Conservation (phyloP, 202 grass and related monocot genomes). For the Brachypodium distachyon region DNA sequence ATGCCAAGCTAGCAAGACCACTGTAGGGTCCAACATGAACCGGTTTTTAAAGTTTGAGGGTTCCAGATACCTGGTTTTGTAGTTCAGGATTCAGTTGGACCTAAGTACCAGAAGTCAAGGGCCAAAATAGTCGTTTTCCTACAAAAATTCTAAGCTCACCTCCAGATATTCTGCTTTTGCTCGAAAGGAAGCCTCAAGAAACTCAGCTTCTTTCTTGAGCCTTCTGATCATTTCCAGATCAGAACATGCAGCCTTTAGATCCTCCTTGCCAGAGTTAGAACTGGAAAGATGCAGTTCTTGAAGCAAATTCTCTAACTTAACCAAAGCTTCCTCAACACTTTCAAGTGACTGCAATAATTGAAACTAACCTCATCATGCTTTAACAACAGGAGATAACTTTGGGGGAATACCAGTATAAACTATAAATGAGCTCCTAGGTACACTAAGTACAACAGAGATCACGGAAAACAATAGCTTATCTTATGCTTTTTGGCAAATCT, state of each 20-base stretch:
- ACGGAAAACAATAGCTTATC: background rate
- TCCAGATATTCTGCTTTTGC: conserved; percentile 77
- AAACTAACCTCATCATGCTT: conserved; percentile 18
- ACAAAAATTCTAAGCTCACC: conserved; percentile 34
- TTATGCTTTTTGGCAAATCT: background rate
- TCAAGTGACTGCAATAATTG: conserved; percentile 77
- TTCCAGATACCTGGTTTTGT: too few species aligned
- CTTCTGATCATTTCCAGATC: conserved; percentile 96
- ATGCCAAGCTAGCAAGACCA: too few species aligned
- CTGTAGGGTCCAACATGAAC: too few species aligned
- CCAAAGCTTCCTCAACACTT: conserved; percentile 92
- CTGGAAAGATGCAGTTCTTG: conserved; percentile 90
- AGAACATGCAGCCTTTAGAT: conserved; percentile 87
- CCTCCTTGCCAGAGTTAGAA: conserved; percentile 81
- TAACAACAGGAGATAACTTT: background rate
- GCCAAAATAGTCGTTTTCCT: too few species aligned
- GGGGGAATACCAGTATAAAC: conserved; percentile 14
- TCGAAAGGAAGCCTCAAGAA: conserved; percentile 95
- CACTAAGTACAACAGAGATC: background rate
- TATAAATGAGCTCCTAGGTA: background rate
- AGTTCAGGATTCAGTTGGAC: too few species aligned
- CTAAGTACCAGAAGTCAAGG: too few species aligned
- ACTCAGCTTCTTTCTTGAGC: conserved; percentile 98
- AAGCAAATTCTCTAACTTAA: conserved; percentile 90
- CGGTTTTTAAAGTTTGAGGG: too few species aligned